Conservation (phyloP, 805 yeast genomes). For the Cyberlindnera galapagoensis region DNA sequence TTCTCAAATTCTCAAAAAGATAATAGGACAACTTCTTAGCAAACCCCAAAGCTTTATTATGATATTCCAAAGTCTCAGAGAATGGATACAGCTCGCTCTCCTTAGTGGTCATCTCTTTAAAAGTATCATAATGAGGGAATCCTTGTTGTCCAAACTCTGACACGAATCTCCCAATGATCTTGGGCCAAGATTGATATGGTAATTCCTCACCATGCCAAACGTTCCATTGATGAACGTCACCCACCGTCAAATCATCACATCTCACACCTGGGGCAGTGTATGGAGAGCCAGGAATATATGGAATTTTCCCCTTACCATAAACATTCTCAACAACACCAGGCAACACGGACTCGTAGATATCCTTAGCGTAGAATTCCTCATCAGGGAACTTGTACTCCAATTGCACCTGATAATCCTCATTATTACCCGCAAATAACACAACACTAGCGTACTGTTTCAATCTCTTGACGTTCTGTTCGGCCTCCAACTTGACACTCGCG, state of each 20-base stretch:
- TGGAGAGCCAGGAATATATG: constrained; percentile 40
- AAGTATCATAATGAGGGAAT: constrained; percentile 33
- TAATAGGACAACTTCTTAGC: constrained; percentile 40
- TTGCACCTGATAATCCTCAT: constrained; percentile 14
- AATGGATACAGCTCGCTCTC: constrained; percentile 37
- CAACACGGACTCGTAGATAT: constrained; percentile 12
- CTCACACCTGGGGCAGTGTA: constrained; percentile 36
- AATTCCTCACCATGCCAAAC: constrained; percentile 51
- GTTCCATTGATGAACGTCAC: constrained; percentile 52
- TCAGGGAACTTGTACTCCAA: constrained; percentile 12
- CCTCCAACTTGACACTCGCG: constrained; percentile 31
- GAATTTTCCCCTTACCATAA: constrained; percentile 36
- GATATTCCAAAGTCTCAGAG: constrained; percentile 36
- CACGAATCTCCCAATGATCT: constrained; percentile 41
- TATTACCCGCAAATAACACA: constrained; percentile 18
- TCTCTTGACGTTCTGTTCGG: constrained; percentile 32
- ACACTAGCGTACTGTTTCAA: constrained; percentile 37
- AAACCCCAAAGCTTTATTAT: constrained; percentile 43
- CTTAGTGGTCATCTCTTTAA: constrained; percentile 31
- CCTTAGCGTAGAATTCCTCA: constrained; percentile 12
- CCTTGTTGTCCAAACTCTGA: constrained; percentile 52
- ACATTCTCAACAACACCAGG: constrained; percentile 42
- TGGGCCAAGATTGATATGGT: constrained; percentile 42
- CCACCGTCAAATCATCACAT: constrained; percentile 33
- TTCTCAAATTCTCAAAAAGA: constrained; percentile 38